Evolutionary conservation across 495 filamentous ascomycete genomes (phyloP).

Genomic region (Physcia stellaris): DNA sequence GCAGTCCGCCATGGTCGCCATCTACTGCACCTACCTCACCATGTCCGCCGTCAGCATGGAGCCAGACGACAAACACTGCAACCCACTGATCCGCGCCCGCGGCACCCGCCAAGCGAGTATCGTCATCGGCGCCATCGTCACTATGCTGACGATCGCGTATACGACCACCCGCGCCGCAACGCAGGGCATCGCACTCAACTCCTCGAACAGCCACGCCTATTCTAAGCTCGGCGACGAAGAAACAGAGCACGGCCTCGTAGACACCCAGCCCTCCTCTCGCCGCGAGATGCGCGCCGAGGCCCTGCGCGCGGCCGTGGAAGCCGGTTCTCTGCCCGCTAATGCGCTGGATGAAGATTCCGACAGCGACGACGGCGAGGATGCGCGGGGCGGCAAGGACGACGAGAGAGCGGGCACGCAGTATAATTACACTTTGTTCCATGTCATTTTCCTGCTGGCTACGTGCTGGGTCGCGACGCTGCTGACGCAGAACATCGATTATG

Average conservation of each 20-base stretch:
- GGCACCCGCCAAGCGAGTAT: conserved; percentile 84
- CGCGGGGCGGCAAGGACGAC: conserved; percentile 59
- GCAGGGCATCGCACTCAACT: conserved; percentile 73
- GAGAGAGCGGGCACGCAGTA: conserved; percentile 85
- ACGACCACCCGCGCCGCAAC: conserved; percentile 95
- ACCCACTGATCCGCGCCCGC: conserved; percentile 77
- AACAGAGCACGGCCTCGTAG: conserved; percentile 74
- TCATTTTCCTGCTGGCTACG: conserved; percentile 94
- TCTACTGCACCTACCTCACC: conserved; percentile 97
- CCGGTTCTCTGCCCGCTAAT: conserved; percentile 80
- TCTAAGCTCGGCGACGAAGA: conserved; percentile 52
- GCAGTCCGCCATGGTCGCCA: conserved; percentile 91
- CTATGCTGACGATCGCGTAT: conserved; percentile 94
- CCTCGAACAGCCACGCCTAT: conserved; percentile 45
- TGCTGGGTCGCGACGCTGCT: conserved; percentile 90
- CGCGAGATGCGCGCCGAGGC: conserved; percentile 88
- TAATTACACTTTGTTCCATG: conserved; percentile 90
- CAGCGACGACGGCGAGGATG: conserved; percentile 44
- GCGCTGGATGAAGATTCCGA: conserved; percentile 73
- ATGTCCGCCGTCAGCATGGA: conserved; percentile 99
- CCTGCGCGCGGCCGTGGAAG: conserved; percentile 81
- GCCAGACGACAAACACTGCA: conserved; percentile 88
- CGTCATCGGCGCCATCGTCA: conserved; percentile 83
- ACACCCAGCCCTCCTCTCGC: conserved; percentile 63
- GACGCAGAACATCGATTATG: conserved; percentile 66